Base-by-base conservation (phyloP, 2,329 filamentous ascomycete genomes). In the Fusarium longipes region DNA sequence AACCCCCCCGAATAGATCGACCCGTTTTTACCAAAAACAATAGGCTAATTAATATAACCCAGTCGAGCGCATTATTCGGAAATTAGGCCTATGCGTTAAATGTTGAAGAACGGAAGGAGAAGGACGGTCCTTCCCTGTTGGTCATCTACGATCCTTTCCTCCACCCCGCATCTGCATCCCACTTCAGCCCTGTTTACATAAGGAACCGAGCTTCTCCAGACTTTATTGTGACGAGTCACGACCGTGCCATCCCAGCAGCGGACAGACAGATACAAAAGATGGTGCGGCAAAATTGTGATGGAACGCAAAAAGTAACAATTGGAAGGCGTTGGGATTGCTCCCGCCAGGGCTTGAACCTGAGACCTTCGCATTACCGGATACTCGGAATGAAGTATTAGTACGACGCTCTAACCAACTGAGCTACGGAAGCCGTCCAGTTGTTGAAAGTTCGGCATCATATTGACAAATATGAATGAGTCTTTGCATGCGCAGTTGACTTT, bases 361-460 rank as follows among this genome's bases (percentile, higher is more conserved):
- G 73, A 74, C 73, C 73, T 73, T 68, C 71, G 72, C 73, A 75
- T 75, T 39, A 73, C 72, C 52, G 39, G 47, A 71, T 40, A 63
- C 58, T 71, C 52, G 61, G 43, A 48, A 49, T 64, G 56, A 65
- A 71, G 63, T 75, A 75, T 75, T 75, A 75, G 73, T 73, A 74
- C 73, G 70, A 75, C 67, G 73, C 72, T 73, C 72, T 75, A 75
- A 75, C 74, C 73, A 75, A 74, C 73, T 75, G 70, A 73, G 73
- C 74, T 75, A 75, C 65, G 73, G 73, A 74, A 74, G 71, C 72
- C 68, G 51, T 70, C 71, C 63, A 43, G 63, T 60, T 65, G 32
- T 49, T 53, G 11, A 42, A 11, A 33, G 8, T 0, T 2, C 2
- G 0, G 0, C 0, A 7, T 5, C 3, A 4, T 35, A 18, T 9